These are phyloP conservation scores for Microstegium vimineum DNA, from an alignment of 176 grass and related monocot species.

Conservation along the genomic window DNA sequence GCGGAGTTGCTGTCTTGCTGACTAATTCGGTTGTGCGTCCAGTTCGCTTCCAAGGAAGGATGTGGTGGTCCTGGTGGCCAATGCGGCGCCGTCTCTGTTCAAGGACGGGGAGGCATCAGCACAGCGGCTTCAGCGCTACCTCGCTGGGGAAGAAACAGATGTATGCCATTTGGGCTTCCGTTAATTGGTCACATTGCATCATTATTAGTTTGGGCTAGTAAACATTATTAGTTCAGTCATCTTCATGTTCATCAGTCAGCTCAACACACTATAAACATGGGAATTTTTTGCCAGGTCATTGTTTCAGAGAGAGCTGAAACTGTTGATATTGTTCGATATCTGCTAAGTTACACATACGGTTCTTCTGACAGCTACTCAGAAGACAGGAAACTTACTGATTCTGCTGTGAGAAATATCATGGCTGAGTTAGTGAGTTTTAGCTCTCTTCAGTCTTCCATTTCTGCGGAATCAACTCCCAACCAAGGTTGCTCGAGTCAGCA, in stretches of 20 bases:
- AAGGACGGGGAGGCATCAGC: slow-evolving; percentile 60
- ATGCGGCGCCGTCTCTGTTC: slow-evolving; percentile 58
- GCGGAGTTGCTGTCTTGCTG: not conserved
- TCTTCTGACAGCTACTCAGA: slow-evolving; percentile 27
- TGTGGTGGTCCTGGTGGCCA: slow-evolving; percentile 65
- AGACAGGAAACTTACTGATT: slow-evolving; percentile 54
- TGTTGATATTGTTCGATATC: slow-evolving; percentile 71
- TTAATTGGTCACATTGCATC: not conserved
- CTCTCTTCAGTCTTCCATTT: slow-evolving; percentile 21
- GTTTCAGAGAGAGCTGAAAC: slow-evolving; percentile 61
- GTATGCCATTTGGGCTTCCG: slow-evolving; percentile 35
- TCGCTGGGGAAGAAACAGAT: slow-evolving; percentile 31
- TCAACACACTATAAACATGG: slow-evolving; percentile 23
- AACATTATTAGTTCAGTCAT: not conserved
- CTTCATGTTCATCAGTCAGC: not conserved
- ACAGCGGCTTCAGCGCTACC: slow-evolving; percentile 51
- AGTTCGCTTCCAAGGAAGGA: slow-evolving; percentile 72
- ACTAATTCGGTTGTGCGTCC: not conserved
- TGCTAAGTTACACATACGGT: slow-evolving; percentile 70
- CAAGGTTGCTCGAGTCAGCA: slow-evolving; percentile 29
- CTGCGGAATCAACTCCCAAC: slow-evolving; percentile 24
- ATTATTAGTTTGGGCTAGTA: not conserved
- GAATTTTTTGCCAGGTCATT: slow-evolving; percentile 34
- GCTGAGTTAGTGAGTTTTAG: slow-evolving; percentile 57
- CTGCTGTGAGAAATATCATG: slow-evolving; percentile 63